A percentile compares a stretch with the other conserved stretches of the same genome.
Evolutionary conservation across 75 land plant species (phyloP).

Genomic region (Pinus tabuliformis): DNA sequence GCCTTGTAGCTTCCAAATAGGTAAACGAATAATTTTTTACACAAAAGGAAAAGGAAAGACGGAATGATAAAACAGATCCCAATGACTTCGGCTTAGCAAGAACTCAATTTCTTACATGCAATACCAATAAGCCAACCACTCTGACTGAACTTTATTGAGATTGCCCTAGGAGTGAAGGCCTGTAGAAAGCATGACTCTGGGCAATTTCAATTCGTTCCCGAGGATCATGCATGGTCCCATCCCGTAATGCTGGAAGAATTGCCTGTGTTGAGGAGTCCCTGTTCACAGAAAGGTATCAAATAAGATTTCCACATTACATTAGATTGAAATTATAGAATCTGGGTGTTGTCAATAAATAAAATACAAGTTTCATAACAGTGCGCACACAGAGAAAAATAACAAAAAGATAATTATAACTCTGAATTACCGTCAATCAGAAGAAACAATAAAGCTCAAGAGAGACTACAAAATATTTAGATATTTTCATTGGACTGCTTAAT

Average conservation of each 20-base stretch:
- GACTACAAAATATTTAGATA: too few species aligned
- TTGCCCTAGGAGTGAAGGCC: slow-evolving; percentile 39
- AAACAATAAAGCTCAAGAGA: neutral
- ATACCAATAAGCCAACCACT: slow-evolving; percentile 2
- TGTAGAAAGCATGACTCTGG: slow-evolving; percentile 30
- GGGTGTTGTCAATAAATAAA: neutral
- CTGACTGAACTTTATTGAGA: neutral
- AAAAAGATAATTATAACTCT: too few species aligned
- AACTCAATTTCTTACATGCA: neutral
- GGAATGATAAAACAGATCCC: neutral
- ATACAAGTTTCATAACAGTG: neutral
- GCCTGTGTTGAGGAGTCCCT: slow-evolving; percentile 33
- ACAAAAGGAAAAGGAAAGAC: neutral
- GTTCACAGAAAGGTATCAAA: slow-evolving; percentile 6
- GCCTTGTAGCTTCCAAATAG: neutral
- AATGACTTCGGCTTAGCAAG: neutral
- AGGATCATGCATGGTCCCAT: slow-evolving; percentile 53
- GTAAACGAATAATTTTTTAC: neutral
- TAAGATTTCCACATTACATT: neutral
- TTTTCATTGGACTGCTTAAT: too few species aligned
- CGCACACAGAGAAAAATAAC: neutral
- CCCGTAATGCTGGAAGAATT: slow-evolving; percentile 45
- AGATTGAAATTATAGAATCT: neutral
- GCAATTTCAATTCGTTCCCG: slow-evolving; percentile 43
- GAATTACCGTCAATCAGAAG: too few species aligned